A percentile compares a stretch with the other conserved stretches of the same genome.
Conservation (phyloP, 1,139 yeast genomes). For the Candida sanyaensis region DNA sequence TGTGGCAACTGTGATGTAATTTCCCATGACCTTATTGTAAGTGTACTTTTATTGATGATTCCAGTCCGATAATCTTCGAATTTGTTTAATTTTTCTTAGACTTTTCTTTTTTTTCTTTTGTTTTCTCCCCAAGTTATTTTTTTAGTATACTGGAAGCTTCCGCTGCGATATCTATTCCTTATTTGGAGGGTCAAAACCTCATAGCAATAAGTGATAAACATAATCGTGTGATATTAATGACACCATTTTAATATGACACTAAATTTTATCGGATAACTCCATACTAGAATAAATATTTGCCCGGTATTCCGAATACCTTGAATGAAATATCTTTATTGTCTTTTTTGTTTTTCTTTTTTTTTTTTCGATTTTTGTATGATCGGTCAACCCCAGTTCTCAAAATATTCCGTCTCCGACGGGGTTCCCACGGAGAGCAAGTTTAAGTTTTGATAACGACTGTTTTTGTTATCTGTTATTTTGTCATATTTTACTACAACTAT, state of each 20-base stretch:
- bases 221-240: no score
- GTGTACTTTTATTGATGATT: neutral
- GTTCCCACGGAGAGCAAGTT: neutral
- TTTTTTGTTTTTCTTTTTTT: no score
- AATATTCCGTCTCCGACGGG: conserved; percentile 3
- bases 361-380: neutral
- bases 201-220: no score
- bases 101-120: neutral
- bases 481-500: neutral
- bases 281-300: neutral
- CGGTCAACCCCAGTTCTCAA: neutral
- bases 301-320: neutral
- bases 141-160: neutral
- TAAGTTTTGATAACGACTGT: neutral
- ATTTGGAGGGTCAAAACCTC: no score
- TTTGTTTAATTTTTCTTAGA: neutral
- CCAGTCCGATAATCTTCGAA: neutral
- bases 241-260: neutral
- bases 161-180: neutral
- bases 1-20: conserved; percentile 59
- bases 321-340: no score
- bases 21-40: conserved; percentile 41
- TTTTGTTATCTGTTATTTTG: neutral
- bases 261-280: neutral
- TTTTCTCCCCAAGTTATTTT: neutral